Evolutionary conservation across 495 filamentous ascomycete genomes (phyloP).

Genomic region (Aeminium ludgeri): DNA sequence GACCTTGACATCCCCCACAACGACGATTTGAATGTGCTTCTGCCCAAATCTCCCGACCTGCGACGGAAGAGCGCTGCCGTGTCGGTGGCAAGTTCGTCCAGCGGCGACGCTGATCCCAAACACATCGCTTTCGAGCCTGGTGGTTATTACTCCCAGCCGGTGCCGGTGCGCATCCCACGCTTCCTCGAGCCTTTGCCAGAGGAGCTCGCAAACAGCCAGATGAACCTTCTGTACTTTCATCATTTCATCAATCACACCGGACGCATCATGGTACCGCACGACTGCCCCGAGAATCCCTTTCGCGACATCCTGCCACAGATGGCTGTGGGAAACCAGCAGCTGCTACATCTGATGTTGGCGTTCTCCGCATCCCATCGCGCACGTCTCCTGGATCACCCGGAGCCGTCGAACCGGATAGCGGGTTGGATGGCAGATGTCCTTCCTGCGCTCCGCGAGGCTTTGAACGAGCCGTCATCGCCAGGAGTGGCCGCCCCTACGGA

Average conservation of each 20-base stretch:
- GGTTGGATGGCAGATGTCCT: constrained; percentile 67
- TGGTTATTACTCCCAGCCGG: constrained; percentile 53
- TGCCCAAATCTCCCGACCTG: constrained; percentile 21
- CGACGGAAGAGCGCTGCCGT: constrained; percentile 10
- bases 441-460: constrained; percentile 48
- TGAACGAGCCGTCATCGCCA: constrained; percentile 36
- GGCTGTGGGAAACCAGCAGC: constrained; percentile 48
- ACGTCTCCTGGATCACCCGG: constrained; percentile 52
- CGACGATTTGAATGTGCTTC: constrained; percentile 35
- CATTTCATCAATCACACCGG: constrained; percentile 66
- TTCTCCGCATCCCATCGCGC: constrained; percentile 74
- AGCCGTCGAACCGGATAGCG: constrained; percentile 64
- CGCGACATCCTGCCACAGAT: constrained; percentile 51
- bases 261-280: constrained; percentile 55
- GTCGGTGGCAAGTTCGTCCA: constrained; percentile 10
- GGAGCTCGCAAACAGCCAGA: constrained; percentile 48
- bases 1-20: constrained; percentile 54
- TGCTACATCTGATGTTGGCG: constrained; percentile 62
- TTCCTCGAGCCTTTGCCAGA: constrained; percentile 42
- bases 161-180: constrained; percentile 49
- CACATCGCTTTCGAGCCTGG: constrained; percentile 36
- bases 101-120: constrained; percentile 16
- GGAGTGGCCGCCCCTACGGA: constrained; percentile 6
- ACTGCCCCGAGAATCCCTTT: constrained; percentile 60
- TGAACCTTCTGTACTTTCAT: constrained; percentile 63